These are phyloP conservation scores for Spinacia oleracea DNA, from an alignment of 179 eudicot species.

Conservation along the genomic window DNA sequence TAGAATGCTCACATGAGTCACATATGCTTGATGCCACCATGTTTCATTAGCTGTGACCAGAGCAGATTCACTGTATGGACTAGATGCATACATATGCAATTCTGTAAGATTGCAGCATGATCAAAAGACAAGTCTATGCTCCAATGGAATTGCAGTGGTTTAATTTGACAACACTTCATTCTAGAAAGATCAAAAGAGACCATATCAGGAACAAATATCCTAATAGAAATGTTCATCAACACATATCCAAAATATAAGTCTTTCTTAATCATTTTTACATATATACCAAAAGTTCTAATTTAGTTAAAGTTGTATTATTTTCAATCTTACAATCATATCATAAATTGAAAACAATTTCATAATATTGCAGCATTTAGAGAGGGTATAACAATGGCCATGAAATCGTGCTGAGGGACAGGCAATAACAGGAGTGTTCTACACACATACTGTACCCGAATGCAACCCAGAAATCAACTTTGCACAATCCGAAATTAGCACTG, in stretches of 20 bases:
- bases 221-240: not conserved
- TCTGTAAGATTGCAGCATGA: not conserved
- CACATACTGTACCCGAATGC: no score
- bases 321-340: not conserved
- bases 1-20: not conserved
- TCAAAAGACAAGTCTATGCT: not conserved
- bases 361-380: not conserved
- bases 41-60: not conserved
- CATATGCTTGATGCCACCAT: not conserved
- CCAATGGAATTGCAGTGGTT: not conserved
- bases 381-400: not conserved
- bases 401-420: not conserved
- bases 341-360: not conserved
- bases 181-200: not conserved
- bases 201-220: not conserved
- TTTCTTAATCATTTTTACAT: not conserved
- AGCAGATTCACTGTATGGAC: not conserved
- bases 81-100: not conserved
- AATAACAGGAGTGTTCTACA: not conserved
- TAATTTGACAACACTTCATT: not conserved
- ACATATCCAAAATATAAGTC: not conserved
- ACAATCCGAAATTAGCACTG: not conserved
- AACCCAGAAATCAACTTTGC: no score
- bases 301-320: not conserved
- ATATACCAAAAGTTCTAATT: no score